Evolutionary conservation across 2,329 filamentous ascomycete genomes (phyloP), one percentile per base, ranked within the genome.

Genomic region (Aspergillus quadricinctus): DNA sequence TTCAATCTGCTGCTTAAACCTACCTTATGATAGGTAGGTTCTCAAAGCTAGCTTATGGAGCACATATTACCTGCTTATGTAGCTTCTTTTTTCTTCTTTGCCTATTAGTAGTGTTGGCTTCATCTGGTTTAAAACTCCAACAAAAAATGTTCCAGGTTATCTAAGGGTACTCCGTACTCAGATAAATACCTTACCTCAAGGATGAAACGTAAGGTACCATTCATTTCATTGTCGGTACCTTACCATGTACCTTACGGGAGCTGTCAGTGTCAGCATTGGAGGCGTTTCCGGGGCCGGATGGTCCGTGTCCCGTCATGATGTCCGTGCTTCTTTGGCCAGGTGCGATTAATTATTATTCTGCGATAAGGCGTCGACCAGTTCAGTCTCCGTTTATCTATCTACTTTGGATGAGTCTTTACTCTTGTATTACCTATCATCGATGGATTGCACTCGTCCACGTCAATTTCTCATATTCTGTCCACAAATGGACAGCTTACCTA

Each of bases 221-320:
- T 37, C 31, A 17, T 37, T 17, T 17, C 31, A 37, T 17, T 37
- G 14, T 37, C 6, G 17, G 31, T 43, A 43, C 19, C 1, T 14
- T 43, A 43, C 19, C 1, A 8, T 17, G 40, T 43, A 21, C 19
- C 29, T 40, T 27, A 29, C 21, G 21, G 37, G 14, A 31, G n/a
- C 28, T 28, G 37, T 48, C 40, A 21, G 6, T 28, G 37, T 48
- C 40, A 21, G 6, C 27, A 28, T 37, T 17, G 31, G 25, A 35
- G 31, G 31, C 31, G 31, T 25, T 41, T 40, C 40, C 23, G 31
- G 53, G 35, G 40, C 50, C 53, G 51, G 27, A 54, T 57, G 57
- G 57, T 58, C 57, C 57, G 53, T 57, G 57, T n/a, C n/a, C n/a
- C n/a, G n/a, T n/a, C n/a, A 58, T 40, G 27, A 46, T 54, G 57